phyloP scores from a whole-genome alignment of 805 yeast species.

The Metschnikowia matae region DNA sequence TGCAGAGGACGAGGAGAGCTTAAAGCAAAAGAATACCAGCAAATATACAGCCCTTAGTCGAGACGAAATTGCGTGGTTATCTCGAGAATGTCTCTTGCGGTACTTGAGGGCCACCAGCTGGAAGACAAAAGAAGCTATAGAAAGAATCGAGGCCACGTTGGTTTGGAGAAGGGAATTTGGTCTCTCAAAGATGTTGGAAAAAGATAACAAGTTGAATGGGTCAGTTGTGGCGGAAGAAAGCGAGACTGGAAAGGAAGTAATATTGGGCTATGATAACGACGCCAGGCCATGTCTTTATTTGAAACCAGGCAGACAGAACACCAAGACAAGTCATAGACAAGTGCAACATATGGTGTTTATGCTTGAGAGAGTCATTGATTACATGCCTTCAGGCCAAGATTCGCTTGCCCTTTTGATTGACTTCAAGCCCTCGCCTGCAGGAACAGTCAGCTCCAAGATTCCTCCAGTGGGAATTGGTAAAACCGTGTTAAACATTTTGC shows the following conservation, averaged over 20 bases:
- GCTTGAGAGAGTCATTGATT: constrained; percentile 89
- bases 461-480: constrained; percentile 90
- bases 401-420: constrained; percentile 87
- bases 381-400: constrained; percentile 96
- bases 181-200: constrained; percentile 36
- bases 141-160: constrained; percentile 69
- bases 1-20: constrained; percentile 48
- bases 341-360: constrained; percentile 93
- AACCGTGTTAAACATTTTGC: constrained; percentile 88
- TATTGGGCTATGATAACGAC: constrained; percentile 86
- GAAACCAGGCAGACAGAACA: constrained; percentile 94
- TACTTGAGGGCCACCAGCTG: constrained; percentile 94
- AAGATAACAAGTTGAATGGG: constrained; percentile 50
- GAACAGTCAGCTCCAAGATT: constrained; percentile 55
- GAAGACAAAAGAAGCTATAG: constrained; percentile 66
- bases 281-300: constrained; percentile 89
- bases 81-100: constrained; percentile 85
- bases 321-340: constrained; percentile 83
- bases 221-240: constrained; percentile 61
- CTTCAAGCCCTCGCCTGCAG: constrained; percentile 73
- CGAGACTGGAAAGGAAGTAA: constrained; percentile 88
- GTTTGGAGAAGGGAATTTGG: constrained; percentile 97
- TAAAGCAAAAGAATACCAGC: constrained; percentile 36
- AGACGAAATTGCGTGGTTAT: constrained; percentile 85
- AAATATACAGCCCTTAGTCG: constrained; percentile 24